Percentiles rank a stretch among this genome's conserved stretches.
phyloP scores from a whole-genome alignment of 2,329 filamentous ascomycete species.

The Phialemonium atrogriseum region DNA sequence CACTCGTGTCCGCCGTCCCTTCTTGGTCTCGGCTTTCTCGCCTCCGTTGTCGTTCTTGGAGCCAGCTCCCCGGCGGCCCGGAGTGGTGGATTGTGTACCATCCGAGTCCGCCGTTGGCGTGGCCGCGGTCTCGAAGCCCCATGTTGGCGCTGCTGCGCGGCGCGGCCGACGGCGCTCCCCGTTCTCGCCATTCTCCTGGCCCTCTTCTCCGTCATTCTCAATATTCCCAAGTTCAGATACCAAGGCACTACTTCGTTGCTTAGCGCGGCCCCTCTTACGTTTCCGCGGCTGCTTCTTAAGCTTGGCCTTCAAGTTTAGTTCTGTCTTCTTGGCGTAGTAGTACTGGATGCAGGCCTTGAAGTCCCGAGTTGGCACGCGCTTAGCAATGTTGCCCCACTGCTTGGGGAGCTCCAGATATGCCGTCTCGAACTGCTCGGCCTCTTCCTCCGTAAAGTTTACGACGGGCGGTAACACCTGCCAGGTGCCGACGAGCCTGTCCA shows the following conservation, averaged over 20 bases:
- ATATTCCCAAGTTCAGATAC: slow-evolving; percentile 58
- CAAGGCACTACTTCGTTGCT: slow-evolving; percentile 54
- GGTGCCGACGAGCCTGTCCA: slow-evolving; percentile 57
- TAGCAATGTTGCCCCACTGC: slow-evolving; percentile 73
- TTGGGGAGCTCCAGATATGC: slow-evolving; percentile 69
- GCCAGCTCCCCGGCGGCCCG: slow-evolving; percentile 37
- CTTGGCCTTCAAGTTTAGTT: slow-evolving; percentile 69
- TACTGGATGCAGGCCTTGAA: slow-evolving; percentile 79
- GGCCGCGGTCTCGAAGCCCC: slow-evolving; percentile 49
- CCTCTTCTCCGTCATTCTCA: slow-evolving; percentile 48
- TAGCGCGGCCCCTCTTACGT: slow-evolving; percentile 48
- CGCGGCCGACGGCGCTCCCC: slow-evolving; percentile 53
- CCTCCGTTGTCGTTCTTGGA: slow-evolving; percentile 31
- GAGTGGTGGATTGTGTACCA: slow-evolving; percentile 47
- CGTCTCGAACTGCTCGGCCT: slow-evolving; percentile 63
- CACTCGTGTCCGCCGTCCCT: slow-evolving; percentile 17
- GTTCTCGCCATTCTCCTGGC: slow-evolving; percentile 48
- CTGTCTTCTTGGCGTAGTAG: slow-evolving; percentile 74
- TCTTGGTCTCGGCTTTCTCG: slow-evolving; percentile 34
- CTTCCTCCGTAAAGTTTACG: slow-evolving; percentile 67
- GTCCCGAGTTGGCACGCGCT: slow-evolving; percentile 56
- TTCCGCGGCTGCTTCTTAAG: slow-evolving; percentile 55
- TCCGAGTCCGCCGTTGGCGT: slow-evolving; percentile 45
- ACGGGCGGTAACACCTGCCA: slow-evolving; percentile 66
- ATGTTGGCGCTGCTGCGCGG: slow-evolving; percentile 62